Conservation (phyloP, 371 early-diverging fungal genomes). For the Dichotomocladium elegans region DNA sequence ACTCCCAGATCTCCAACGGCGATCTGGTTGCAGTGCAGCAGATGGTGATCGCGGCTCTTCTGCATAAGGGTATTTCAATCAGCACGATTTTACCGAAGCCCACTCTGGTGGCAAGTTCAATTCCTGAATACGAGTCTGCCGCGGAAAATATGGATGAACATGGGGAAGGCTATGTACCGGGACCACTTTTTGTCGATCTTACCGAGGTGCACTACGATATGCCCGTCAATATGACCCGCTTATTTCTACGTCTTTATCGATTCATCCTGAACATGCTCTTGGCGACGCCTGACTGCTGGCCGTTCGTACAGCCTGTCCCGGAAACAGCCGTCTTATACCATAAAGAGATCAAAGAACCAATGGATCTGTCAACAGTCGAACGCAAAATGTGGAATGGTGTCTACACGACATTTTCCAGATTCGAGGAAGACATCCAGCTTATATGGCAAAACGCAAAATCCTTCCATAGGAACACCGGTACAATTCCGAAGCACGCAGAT, state of each 20-base stretch:
- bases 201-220: conserved; percentile 27
- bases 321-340: conserved; percentile 31
- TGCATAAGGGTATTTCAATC: conserved; percentile 33
- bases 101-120: not conserved
- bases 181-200: conserved; percentile 13
- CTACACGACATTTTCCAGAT: conserved; percentile 40
- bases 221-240: conserved; percentile 31
- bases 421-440: conserved; percentile 39
- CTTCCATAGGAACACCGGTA: conserved; percentile 32
- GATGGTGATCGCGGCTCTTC: conserved; percentile 31
- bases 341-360: conserved; percentile 31
- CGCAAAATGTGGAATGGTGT: conserved; percentile 35
- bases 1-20: conserved; percentile 45
- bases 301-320: conserved; percentile 44
- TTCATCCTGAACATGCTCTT: conserved; percentile 41
- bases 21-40: conserved; percentile 40
- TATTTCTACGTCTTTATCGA: conserved; percentile 40
- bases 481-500: conserved; percentile 37
- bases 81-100: conserved; percentile 5
- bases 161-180: no score
- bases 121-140: not conserved
- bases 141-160: not conserved
- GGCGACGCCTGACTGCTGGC: conserved; percentile 44
- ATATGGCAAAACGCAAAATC: conserved; percentile 44
- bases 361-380: conserved; percentile 44